phyloP scores from a whole-genome alignment of 306 rosid genomes.

The Quercus bicolor region DNA sequence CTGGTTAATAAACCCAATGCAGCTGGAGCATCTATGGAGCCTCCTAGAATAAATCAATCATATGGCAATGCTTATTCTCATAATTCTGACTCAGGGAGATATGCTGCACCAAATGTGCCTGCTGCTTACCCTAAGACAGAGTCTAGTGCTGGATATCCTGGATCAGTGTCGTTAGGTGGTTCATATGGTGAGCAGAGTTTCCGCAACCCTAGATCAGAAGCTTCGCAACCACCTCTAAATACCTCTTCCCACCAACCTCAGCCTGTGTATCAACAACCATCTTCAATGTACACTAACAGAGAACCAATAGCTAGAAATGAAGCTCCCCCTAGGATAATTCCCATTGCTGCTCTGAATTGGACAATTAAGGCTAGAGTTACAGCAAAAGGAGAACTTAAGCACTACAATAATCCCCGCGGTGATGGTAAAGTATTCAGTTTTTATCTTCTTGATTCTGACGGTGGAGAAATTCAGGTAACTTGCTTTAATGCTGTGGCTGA shows the following conservation, averaged over 20 bases:
- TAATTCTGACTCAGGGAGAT: slow-evolving; percentile 40
- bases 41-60: slow-evolving; percentile 37
- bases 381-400: slow-evolving; percentile 70
- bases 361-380: slow-evolving; percentile 92
- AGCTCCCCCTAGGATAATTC: slow-evolving; percentile 70
- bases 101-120: slow-evolving; percentile 35
- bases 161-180: slow-evolving; percentile 34
- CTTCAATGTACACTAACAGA: slow-evolving; percentile 63
- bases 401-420: slow-evolving; percentile 68
- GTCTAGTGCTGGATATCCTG: slow-evolving; percentile 25
- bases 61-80: slow-evolving; percentile 31
- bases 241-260: slow-evolving; percentile 45
- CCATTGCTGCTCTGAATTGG: slow-evolving; percentile 85
- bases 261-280: slow-evolving; percentile 54
- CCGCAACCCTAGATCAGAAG: slow-evolving; percentile 39
- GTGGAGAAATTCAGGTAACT: slow-evolving; percentile 84
- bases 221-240: slow-evolving; percentile 42
- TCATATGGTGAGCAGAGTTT: slow-evolving; percentile 59
- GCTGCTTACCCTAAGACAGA: slow-evolving; percentile 21
- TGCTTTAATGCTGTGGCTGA: slow-evolving; percentile 90
- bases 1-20: slow-evolving; percentile 32
- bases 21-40: slow-evolving; percentile 33
- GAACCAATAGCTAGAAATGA: slow-evolving; percentile 73
- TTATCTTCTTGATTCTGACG: slow-evolving; percentile 76
- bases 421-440: slow-evolving; percentile 90